Evolutionary conservation across 371 early-diverging fungal species (phyloP), one percentile per base, ranked within the genome.

Genomic region (Synchytrium microbalum): DNA sequence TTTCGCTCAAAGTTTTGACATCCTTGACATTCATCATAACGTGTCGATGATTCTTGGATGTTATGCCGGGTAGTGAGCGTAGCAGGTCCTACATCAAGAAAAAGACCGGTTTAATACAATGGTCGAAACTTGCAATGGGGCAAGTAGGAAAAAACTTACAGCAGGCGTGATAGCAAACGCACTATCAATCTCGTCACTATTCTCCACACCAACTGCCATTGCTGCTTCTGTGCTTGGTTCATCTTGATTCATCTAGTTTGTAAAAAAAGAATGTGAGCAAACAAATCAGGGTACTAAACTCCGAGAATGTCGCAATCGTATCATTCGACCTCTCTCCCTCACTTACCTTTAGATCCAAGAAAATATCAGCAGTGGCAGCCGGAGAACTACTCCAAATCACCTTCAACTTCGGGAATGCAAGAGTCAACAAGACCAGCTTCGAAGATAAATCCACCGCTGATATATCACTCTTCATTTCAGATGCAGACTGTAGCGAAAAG

Each of bases 331-430:
- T 23, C 57, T 30, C 19, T 1, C 24, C 31, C 38, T 32, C 27
- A 27, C 52, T 59, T 71, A 88, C 88, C 83, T 97, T 95, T 59
- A 97, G 75, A 66, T 93, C 93, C 33, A 83, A 78, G 68, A 97
- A 93, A 26, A 96, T 85, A 31, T 86, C 84, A 0, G 92, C 93
- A 0, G 94, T 92, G 32, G 88, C 91, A 61, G 86, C 78, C 0
- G 92, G 89, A 68, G 88, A 88, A 10, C 87, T 77, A 16, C 94
- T 92, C 98, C 98, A 98, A 19, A 98, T 80, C 2, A 94, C 72
- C 46, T 86, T 75, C 60, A 99, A 64, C 26, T 86, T 88, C 0
- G 94, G 93, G 68, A 98, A 96, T 1, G 90, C 77, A 33, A 95
- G 64, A 0, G 88, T 83, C 32, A 99, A 76, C 32, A 96, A 65